Base-by-base conservation (phyloP, 805 yeast genomes). In the Candida pini region DNA sequence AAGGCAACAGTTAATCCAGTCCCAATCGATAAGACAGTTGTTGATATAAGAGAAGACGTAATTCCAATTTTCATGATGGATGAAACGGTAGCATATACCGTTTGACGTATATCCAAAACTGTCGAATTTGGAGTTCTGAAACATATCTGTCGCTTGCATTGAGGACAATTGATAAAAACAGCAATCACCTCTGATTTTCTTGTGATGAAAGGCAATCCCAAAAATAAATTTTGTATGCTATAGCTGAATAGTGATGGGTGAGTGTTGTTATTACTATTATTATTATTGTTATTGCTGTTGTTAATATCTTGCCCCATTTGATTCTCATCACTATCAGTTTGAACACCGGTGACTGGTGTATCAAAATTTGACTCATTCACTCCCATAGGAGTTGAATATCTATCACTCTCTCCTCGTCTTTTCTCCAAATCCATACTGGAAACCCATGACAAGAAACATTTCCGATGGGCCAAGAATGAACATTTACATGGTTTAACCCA, bases 401-500 rank as follows among this genome's bases (percentile, higher is more conserved):
- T n/a, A n/a, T n/a, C n/a, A n/a, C n/a, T n/a, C n/a, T n/a, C n/a
- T n/a, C n/a, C n/a, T n/a, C n/a, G n/a, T 19, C 48, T 34, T 26
- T 43, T 43, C 16, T 49, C 49, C 4, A 53, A 28, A 20, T 51
- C 60, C 16, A 54, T 38, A 30, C 60, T 53, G 18, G 59, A 47
- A 3, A 62, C 59, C 73, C 73, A 69, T 9, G 60, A 58, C 9
- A 64, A 45, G 23, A 71, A 52, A 35, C 76, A 71, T 31, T 49
- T 50, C 28, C 69, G 60, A 44, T 71, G 76, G 4, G 72, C 75
- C 9, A 56, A 44, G 18, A 71, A 44, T 4, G 67, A 65, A 46
- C 76, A 71, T 13, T 49, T 38, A 38, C 76, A 70, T 2, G 73
- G 72, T 14, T 56, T 57, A 13, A 66, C 57, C 73, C 73, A 69